phyloP scores from a whole-genome alignment of 2,329 filamentous ascomycete genomes.

The Dactylella cylindrospora region DNA sequence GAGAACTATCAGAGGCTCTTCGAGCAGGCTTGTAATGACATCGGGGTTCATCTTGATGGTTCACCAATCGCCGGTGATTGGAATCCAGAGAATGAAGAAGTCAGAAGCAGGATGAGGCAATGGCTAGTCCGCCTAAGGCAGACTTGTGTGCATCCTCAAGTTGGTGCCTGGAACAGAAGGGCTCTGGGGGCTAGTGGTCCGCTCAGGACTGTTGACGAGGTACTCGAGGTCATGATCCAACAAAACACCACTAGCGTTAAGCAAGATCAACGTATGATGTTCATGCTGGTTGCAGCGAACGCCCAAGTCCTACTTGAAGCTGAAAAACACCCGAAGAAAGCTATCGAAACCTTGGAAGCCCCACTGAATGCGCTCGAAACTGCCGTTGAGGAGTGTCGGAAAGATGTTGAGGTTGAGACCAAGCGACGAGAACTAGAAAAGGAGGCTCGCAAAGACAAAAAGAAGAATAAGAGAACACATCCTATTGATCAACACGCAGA shows the following conservation, averaged over 20 bases:
- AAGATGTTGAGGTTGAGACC: constrained; percentile 61
- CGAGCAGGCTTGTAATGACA: constrained; percentile 70
- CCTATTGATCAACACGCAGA: constrained; percentile 5
- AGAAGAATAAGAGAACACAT: constrained; percentile 17
- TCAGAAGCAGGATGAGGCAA: constrained; percentile 71
- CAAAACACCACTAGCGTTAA: constrained; percentile 70
- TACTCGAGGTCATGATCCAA: constrained; percentile 88
- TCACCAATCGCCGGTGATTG: constrained; percentile 57
- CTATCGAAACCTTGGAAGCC: constrained; percentile 69
- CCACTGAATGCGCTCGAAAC: constrained; percentile 53
- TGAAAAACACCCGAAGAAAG: constrained; percentile 57
- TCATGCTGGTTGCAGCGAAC: constrained; percentile 65
- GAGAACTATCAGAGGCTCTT: constrained; percentile 81
- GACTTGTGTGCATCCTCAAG: constrained; percentile 80
- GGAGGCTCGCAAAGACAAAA: constrained; percentile 46
- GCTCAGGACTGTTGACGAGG: constrained; percentile 74
- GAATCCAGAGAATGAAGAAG: constrained; percentile 61
- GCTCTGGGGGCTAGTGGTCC: constrained; percentile 66
- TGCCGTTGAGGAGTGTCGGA: constrained; percentile 66
- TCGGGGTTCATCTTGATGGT: constrained; percentile 62
- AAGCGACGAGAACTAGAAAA: constrained; percentile 50
- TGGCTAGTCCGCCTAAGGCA: constrained; percentile 79
- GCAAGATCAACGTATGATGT: constrained; percentile 67
- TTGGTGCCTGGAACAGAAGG: constrained; percentile 67
- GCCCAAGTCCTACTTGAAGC: constrained; percentile 72